Percentiles rank a stretch among this genome's conserved stretches.
These are phyloP conservation scores for Castanea crenata DNA, from an alignment of 306 rosid genomes.

Conservation along the genomic window DNA sequence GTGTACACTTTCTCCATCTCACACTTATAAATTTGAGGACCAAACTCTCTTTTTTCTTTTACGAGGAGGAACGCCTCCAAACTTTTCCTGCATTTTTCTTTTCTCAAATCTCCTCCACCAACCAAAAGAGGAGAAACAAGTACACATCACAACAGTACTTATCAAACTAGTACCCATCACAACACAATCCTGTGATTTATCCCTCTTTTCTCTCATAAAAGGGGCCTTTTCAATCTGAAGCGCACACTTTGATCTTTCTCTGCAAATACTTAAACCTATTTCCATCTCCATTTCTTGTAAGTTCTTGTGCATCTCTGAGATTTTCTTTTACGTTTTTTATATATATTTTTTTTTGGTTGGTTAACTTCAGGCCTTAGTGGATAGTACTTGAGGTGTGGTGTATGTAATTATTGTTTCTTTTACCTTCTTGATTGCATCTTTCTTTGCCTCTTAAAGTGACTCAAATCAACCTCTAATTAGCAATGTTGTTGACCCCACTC, in stretches of 20 bases:
- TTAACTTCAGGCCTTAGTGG: neutral
- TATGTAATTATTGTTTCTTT: neutral
- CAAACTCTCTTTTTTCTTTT: constrained; percentile 25
- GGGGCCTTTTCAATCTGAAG: neutral
- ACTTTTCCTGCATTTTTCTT: constrained; percentile 10
- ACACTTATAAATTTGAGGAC: constrained; percentile 36
- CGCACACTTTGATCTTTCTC: constrained; percentile 6
- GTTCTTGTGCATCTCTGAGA: constrained; percentile 9
- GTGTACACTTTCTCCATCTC: neutral
- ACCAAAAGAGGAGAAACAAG: constrained; percentile 14
- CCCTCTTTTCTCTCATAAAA: constrained; percentile 4
- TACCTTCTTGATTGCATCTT: neutral
- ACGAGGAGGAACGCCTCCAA: constrained; percentile 37
- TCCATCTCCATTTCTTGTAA: constrained; percentile 24
- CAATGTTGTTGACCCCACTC: constrained; percentile 41
- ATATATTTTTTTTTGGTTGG: neutral
- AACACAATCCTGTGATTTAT: neutral
- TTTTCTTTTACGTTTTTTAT: neutral
- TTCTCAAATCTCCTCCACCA: constrained; percentile 2
- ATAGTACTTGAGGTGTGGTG: neutral
- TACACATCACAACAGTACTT: neutral
- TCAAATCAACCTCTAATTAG: constrained; percentile 16
- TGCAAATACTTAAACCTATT: neutral
- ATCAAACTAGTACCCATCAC: neutral
- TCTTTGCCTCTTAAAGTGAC: neutral